phyloP scores from a whole-genome alignment of 208 protist species.

The Leptomonas seymouri region DNA sequence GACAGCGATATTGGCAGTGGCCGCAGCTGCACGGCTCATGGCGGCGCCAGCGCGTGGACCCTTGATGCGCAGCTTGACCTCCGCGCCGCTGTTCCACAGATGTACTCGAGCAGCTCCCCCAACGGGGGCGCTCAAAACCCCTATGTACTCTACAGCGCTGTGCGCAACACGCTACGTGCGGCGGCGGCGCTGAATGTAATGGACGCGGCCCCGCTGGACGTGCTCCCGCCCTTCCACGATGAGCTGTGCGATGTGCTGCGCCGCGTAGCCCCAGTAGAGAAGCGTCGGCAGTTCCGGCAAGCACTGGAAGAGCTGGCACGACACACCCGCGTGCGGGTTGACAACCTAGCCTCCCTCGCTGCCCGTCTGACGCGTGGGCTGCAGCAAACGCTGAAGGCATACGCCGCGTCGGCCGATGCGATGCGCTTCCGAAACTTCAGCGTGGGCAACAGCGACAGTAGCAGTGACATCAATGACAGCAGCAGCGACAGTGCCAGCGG shows the following conservation, averaged over 20 bases:
- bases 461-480: not conserved
- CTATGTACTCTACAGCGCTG: conserved; percentile 14
- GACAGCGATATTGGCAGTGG: not conserved
- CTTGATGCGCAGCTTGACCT: conserved; percentile 11
- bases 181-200: conserved; percentile 23
- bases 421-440: not conserved
- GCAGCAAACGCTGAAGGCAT: conserved; percentile 7
- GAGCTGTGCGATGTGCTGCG: conserved; percentile 22
- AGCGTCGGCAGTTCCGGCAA: conserved; percentile 26
- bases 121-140: not conserved
- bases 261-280: conserved; percentile 7
- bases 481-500: not conserved
- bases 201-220: conserved; percentile 21
- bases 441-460: conserved; percentile 8
- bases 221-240: conserved; percentile 30
- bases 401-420: not conserved
- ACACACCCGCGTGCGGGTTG: conserved; percentile 18
- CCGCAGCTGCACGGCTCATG: conserved; percentile 4
- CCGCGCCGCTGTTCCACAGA: conserved; percentile 6
- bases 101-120: not conserved
- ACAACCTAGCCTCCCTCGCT: conserved; percentile 19
- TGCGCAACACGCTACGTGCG: conserved; percentile 10
- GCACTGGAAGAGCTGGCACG: conserved; percentile 19
- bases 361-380: conserved; percentile 24
- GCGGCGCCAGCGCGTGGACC: conserved; percentile 20